Base-by-base conservation (phyloP, 2,329 filamentous ascomycete genomes). In the Eutypa lata region DNA sequence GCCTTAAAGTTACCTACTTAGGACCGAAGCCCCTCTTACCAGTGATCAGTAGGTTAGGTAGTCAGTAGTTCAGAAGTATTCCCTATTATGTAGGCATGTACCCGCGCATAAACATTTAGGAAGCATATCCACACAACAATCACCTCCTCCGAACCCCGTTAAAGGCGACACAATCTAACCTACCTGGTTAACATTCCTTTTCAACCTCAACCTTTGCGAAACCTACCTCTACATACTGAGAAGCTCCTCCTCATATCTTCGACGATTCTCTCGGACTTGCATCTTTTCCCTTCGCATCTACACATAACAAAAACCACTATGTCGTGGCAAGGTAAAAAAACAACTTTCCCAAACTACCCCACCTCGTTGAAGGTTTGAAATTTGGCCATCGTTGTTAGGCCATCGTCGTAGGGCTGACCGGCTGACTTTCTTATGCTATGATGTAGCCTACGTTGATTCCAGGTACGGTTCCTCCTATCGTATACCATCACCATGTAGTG, bases 261-360 rank as follows among this genome's bases (percentile, higher is more conserved):
- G 26, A 22, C 26, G 6, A 10, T 31, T 31, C 21, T 49, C 33
- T 40, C 28, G 18, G 28, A 49, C 47, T 38, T 16, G 14, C 18
- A 48, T 18, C 22, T 42, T 24, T 37, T 28, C 33, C 35, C 35
- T 40, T 43, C 45, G 49, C 42, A 58, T 28, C 54, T 40, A 47
- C 44, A 51, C 47, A 52, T 47, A 47, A 57, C 52, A 54, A 51
- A 51, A 61, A 60, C 55, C 68, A 82, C 64, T 69, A 88, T 89
- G 86, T 89, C 86, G 74, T 89, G 86, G 86, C 86, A 90, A 87
- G 83, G 87, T 89, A 72, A 63, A 71, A 67, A 65, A 67, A 38
- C 55, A 53, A 53, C 53, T 49, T 49, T 49, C 52, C 58, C 59
- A 48, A 58, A 58, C 56, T 62, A 62, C 61, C 65, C 66, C 66